Evolutionary conservation across 768 basidiomycete species (phyloP), one percentile per base, ranked within the genome.

Genomic region (Hygrophorus pudorinus): DNA sequence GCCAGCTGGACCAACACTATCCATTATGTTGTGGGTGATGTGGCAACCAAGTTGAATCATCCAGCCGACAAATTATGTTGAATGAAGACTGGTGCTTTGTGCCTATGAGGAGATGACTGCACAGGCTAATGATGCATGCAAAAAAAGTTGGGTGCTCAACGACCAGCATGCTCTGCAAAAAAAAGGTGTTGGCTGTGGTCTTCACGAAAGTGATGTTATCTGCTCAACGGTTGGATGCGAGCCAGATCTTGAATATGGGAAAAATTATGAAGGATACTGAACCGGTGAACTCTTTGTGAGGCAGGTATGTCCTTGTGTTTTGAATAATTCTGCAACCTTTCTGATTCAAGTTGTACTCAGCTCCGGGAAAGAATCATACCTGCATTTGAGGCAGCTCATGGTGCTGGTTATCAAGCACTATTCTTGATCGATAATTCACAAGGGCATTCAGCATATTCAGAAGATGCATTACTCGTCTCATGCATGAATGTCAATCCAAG

Each of bases 401-500:
- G n/a, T n/a, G n/a, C n/a, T n/a, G n/a, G n/a, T n/a, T n/a, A n/a
- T n/a, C n/a, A n/a, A n/a, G n/a, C n/a, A n/a, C n/a, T n/a, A 42
- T 58, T 62, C 21, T 59, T 69, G 41, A 57, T 72, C 41, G 63
- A 70, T 45, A 63, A 70, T 41, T 72, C 67, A 2, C 66, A 70
- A 43, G 68, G 67, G 0, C 65, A 67, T 45, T 55, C 58, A 6
- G 63, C n/a, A n/a, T n/a, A n/a, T n/a, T n/a, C n/a, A n/a, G n/a
- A n/a, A n/a, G n/a, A n/a, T n/a, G n/a, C n/a, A 64, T 39, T 71
- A 67, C 55, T n/a, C n/a, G n/a, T n/a, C n/a, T n/a, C n/a, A n/a
- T n/a, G n/a, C n/a, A n/a, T n/a, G n/a, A n/a, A n/a, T n/a, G n/a
- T n/a, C n/a, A n/a, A n/a, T n/a, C n/a, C n/a, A n/a, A n/a, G 56